Conservation (phyloP, 1,284 basidiomycete species). For the Cryptococcus neoformans region DNA sequence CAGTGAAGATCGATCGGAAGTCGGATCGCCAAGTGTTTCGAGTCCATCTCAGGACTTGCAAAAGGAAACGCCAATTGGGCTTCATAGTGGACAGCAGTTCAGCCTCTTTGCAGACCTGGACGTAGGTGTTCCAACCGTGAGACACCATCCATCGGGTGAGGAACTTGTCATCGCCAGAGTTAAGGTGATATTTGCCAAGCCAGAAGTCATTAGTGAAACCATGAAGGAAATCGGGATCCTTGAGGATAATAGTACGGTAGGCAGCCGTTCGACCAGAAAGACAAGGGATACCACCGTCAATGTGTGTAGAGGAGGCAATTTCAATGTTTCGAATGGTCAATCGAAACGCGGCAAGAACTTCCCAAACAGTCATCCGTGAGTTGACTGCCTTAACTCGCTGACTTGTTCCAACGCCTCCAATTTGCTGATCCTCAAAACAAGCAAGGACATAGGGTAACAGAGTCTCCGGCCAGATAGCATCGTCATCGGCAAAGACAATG, state of each 20-base stretch:
- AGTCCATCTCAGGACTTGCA: constrained; percentile 89
- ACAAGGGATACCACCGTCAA: constrained; percentile 87
- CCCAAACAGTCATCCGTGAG: constrained; percentile 81
- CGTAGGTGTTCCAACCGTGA: constrained; percentile 89
- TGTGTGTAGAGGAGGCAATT: constrained; percentile 80
- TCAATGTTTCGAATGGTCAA: constrained; percentile 90
- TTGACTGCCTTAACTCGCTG: constrained; percentile 82
- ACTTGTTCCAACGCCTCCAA: constrained; percentile 85
- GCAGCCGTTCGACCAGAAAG: constrained; percentile 87
- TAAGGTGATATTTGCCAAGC: constrained; percentile 87
- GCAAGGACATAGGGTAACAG: constrained; percentile 79
- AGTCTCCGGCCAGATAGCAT: constrained; percentile 90
- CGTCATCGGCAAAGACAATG: constrained; percentile 93
- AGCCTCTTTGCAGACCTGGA: constrained; percentile 85
- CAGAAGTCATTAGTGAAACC: constrained; percentile 92
- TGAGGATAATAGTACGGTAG: constrained; percentile 86
- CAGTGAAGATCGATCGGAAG: constrained; percentile 80
- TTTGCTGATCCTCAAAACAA: constrained; percentile 88
- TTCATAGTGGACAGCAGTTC: constrained; percentile 92
- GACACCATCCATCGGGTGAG: constrained; percentile 94
- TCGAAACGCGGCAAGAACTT: constrained; percentile 86
- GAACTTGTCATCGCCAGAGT: constrained; percentile 91
- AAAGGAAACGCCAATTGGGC: constrained; percentile 90
- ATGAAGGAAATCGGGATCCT: constrained; percentile 86
- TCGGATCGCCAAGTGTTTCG: constrained; percentile 90